Evolutionary conservation across 139 green algal genomes (phyloP).

Genomic region (Coelastrella sp.): DNA sequence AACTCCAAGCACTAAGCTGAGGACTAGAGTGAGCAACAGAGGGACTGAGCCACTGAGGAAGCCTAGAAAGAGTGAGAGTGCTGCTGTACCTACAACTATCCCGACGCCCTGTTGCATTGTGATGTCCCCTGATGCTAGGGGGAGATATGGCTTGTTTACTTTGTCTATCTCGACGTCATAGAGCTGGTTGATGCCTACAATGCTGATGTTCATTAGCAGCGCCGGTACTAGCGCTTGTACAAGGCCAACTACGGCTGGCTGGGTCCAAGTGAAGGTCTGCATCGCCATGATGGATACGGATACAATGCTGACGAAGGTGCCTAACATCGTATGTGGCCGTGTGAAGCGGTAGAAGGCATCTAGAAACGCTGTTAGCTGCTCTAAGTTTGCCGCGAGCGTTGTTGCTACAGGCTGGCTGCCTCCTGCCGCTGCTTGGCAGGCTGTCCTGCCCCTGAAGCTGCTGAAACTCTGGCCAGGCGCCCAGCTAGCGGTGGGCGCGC

Average conservation of each 20-base stretch:
- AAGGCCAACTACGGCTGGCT: slow-evolving; percentile 29
- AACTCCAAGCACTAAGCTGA: slow-evolving; percentile 86
- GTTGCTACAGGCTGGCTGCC: slow-evolving; percentile 21
- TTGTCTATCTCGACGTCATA: slow-evolving; percentile 93
- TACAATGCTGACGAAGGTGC: slow-evolving; percentile 85
- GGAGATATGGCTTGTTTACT: slow-evolving; percentile 99
- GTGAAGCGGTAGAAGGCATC: slow-evolving; percentile 77
- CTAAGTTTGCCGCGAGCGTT: neutral
- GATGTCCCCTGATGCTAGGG: slow-evolving; percentile 92
- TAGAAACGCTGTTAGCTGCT: neutral
- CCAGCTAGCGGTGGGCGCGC: neutral
- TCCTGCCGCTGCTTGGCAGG: neutral
- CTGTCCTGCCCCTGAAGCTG: slow-evolving; percentile 19
- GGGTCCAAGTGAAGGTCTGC: slow-evolving; percentile 4
- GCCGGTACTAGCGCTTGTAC: slow-evolving; percentile 82
- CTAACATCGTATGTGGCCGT: slow-evolving; percentile 92
- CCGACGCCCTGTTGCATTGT: slow-evolving; percentile 52
- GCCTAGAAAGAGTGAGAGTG: slow-evolving; percentile 52
- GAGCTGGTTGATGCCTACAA: slow-evolving; percentile 90
- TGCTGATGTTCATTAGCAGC: slow-evolving; percentile 95
- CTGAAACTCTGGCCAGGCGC: neutral
- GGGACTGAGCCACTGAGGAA: slow-evolving; percentile 57
- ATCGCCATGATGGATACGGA: slow-evolving; percentile 89
- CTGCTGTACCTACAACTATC: slow-evolving; percentile 36
- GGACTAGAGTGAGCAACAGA: slow-evolving; percentile 82